A percentile compares a stretch with the other conserved stretches of the same genome.
Evolutionary conservation across 345 rosid genomes (phyloP).

Genomic region (Rhizophora mangle): DNA sequence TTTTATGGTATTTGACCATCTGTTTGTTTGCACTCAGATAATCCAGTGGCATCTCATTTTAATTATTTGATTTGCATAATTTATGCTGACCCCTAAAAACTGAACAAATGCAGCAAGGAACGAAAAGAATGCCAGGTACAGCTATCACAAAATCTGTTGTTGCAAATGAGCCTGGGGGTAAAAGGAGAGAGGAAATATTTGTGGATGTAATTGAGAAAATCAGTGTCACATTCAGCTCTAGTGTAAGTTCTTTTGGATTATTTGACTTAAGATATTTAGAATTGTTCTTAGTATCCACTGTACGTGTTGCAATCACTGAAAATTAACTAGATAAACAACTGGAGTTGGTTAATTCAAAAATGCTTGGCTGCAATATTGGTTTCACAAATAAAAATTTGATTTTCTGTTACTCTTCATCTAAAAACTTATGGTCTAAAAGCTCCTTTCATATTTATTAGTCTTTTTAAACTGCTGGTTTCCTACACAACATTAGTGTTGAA

Average conservation of each 20-base stretch:
- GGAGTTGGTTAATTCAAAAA: no score
- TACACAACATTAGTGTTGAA: no score
- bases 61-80: slow-evolving; percentile 7
- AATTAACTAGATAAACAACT: no score
- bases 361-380: no score
- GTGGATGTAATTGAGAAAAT: slow-evolving; percentile 97
- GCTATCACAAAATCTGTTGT: slow-evolving; percentile 97
- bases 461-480: no score
- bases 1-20: slow-evolving; percentile 60
- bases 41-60: slow-evolving; percentile 1
- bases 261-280: not conserved
- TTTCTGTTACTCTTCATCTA: no score
- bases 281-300: not conserved
- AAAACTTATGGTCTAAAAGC: no score
- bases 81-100: no score
- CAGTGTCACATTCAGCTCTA: slow-evolving; percentile 96
- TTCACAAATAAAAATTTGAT: no score
- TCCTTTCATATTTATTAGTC: no score
- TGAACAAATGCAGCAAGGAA: slow-evolving; percentile 67
- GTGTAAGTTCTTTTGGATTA: slow-evolving; percentile 51
- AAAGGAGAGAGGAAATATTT: slow-evolving; percentile 94
- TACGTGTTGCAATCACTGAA: no score
- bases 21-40: slow-evolving; percentile 7
- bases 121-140: slow-evolving; percentile 94
- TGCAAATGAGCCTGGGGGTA: slow-evolving; percentile 91